A percentile compares a stretch with the other conserved stretches of the same genome.
These are phyloP conservation scores for Colletotrichum aenigma DNA, from an alignment of 2,329 filamentous ascomycete species.

Conservation along the genomic window DNA sequence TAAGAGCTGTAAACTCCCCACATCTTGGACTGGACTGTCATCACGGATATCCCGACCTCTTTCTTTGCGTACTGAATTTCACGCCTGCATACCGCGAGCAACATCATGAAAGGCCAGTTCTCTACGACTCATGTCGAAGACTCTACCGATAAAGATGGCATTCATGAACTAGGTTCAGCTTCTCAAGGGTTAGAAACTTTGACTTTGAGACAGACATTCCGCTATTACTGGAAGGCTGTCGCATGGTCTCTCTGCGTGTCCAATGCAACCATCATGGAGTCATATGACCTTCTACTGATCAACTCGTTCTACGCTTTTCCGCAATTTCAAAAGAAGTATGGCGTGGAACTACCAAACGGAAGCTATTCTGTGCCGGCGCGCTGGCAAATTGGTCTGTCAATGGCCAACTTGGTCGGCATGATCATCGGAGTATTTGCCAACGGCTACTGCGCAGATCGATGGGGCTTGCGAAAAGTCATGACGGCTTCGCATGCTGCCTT, in stretches of 20 bases:
- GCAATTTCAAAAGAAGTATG: slow-evolving; percentile 36
- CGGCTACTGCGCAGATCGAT: slow-evolving; percentile 42
- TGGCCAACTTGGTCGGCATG: slow-evolving; percentile 22
- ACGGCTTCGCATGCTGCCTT: slow-evolving; percentile 42
- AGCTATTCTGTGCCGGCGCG: slow-evolving; percentile 39
- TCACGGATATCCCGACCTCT: neutral
- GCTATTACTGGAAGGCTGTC: neutral
- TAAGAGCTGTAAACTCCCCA: neutral
- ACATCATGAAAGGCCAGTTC: neutral
- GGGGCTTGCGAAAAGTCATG: slow-evolving; percentile 47
- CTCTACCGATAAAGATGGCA: neutral
- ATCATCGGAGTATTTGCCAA: slow-evolving; percentile 42
- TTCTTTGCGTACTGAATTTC: neutral
- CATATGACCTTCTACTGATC: slow-evolving; percentile 27
- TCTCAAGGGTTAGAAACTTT: neutral
- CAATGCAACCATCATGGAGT: slow-evolving; percentile 43
- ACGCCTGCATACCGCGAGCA: neutral
- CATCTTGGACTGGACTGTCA: neutral
- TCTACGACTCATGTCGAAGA: neutral
- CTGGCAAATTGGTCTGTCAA: slow-evolving; percentile 46
- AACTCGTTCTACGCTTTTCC: slow-evolving; percentile 42
- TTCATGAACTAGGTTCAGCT: neutral
- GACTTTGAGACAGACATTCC: neutral
- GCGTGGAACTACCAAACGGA: slow-evolving; percentile 31
- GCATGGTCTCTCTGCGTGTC: slow-evolving; percentile 31